Percentiles rank a stretch among this genome's conserved stretches.
Conservation (phyloP, 1,284 basidiomycete genomes). For the Rhodotorula sp. region DNA sequence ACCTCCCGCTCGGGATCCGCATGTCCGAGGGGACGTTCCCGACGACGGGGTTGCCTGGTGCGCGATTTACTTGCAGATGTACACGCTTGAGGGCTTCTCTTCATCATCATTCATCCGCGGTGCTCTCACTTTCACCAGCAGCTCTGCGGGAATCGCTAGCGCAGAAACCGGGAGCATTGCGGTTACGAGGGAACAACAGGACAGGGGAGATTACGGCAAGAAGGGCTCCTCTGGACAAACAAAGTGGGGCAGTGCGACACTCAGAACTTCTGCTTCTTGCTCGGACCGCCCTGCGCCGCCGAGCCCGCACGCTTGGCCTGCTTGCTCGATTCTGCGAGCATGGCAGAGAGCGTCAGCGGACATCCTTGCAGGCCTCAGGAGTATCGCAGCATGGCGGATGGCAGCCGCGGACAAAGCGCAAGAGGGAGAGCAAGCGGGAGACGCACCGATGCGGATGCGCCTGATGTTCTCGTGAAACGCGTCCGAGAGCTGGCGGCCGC, state of each 20-base stretch:
- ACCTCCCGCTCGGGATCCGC: too few species aligned
- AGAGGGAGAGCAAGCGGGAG: background rate
- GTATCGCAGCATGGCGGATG: too few species aligned
- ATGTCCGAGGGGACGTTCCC: too few species aligned
- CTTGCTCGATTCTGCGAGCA: slow-evolving; percentile 16
- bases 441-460: slow-evolving; percentile 35
- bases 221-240: background rate
- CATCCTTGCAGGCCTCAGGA: background rate
- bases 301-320: slow-evolving; percentile 26
- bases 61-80: too few species aligned
- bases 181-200: background rate
- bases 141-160: too few species aligned
- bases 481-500: slow-evolving; percentile 51
- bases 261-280: slow-evolving; percentile 29
- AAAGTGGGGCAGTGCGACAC: background rate
- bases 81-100: too few species aligned
- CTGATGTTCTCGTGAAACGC: slow-evolving; percentile 46
- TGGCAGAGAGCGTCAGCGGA: background rate
- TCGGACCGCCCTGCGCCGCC: slow-evolving; percentile 13
- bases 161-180: background rate
- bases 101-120: too few species aligned
- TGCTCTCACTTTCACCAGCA: background rate
- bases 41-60: too few species aligned
- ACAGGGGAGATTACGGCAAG: background rate
- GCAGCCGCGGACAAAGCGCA: too few species aligned